Evolutionary conservation across 1,139 yeast species (phyloP).

Genomic region (Petasospora rhodanensis): DNA sequence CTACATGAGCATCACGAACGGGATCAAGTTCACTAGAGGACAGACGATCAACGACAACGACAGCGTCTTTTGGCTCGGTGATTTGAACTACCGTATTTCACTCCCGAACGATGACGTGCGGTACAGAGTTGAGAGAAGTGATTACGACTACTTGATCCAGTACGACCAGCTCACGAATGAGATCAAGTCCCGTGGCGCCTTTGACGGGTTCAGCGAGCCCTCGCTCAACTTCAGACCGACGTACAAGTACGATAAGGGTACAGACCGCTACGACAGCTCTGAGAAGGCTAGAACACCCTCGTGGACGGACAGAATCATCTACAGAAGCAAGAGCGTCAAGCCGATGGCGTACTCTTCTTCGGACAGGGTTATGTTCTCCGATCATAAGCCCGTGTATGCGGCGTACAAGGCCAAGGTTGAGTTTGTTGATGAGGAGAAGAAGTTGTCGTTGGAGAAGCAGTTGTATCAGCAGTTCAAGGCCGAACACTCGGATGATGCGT

Average conservation of each 20-base stretch:
- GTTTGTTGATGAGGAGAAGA: conserved; percentile 55
- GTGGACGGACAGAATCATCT: conserved; percentile 91
- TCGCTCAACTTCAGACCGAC: conserved; percentile 81
- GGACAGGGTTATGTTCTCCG: conserved; percentile 58
- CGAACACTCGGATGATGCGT: conserved; percentile 9
- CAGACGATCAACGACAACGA: conserved; percentile 67
- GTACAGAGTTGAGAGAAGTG: conserved; percentile 40
- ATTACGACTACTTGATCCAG: conserved; percentile 52
- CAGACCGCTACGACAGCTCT: conserved; percentile 71
- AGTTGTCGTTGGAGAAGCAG: conserved; percentile 44
- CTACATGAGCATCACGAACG: conserved; percentile 53
- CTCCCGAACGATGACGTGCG: conserved; percentile 68
- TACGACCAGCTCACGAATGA: conserved; percentile 76
- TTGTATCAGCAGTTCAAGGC: conserved; percentile 48
- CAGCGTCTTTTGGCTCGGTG: conserved; percentile 89
- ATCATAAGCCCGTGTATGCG: conserved; percentile 89
- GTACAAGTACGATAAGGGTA: conserved; percentile 86
- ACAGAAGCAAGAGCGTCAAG: conserved; percentile 46
- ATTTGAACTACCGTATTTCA: conserved; percentile 79
- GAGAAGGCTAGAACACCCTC: conserved; percentile 94
- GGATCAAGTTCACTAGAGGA: conserved; percentile 44
- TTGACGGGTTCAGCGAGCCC: conserved; percentile 72
- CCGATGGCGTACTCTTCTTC: conserved; percentile 60
- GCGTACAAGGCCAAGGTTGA: conserved; percentile 62
- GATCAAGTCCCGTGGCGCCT: conserved; percentile 64